phyloP scores from a whole-genome alignment of 495 filamentous ascomycete genomes.

The Thermothielavioides terrestris region DNA sequence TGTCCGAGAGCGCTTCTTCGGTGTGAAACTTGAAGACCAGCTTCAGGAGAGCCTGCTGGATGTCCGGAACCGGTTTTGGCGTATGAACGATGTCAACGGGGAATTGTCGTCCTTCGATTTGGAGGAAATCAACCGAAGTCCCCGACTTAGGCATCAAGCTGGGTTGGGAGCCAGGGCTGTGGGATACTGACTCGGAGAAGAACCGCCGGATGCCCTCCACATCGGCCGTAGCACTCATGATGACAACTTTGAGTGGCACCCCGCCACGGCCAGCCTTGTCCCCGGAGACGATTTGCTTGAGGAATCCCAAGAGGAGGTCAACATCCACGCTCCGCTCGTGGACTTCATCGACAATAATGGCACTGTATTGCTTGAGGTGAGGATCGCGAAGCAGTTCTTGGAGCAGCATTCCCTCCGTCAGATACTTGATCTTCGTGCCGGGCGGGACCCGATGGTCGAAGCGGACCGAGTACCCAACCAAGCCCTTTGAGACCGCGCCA shows the following conservation, averaged over 20 bases:
- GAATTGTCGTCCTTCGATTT: constrained; percentile 82
- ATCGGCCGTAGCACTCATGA: constrained; percentile 97
- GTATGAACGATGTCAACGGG: constrained; percentile 75
- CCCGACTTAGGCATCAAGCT: not conserved
- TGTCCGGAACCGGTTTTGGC: constrained; percentile 67
- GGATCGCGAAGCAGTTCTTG: constrained; percentile 91
- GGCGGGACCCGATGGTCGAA: constrained; percentile 75
- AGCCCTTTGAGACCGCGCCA: constrained; percentile 44
- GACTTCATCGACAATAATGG: constrained; percentile 89
- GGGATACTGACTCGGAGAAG: constrained; percentile 41
- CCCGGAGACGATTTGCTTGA: constrained; percentile 61
- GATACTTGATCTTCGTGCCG: constrained; percentile 73
- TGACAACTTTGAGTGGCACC: constrained; percentile 71
- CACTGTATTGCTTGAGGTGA: constrained; percentile 72
- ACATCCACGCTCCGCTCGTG: constrained; percentile 97
- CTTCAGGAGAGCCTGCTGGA: constrained; percentile 72
- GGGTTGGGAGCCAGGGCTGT: not conserved
- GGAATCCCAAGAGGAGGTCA: constrained; percentile 79
- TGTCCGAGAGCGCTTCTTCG: constrained; percentile 76
- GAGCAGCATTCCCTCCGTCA: constrained; percentile 95
- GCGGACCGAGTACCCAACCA: constrained; percentile 87
- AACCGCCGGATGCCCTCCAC: constrained; percentile 68
- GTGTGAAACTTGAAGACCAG: constrained; percentile 84
- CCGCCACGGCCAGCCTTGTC: constrained; percentile 54
- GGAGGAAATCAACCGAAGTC: constrained; percentile 43